Percentiles rank a stretch among this genome's conserved stretches.
Evolutionary conservation across 495 filamentous ascomycete genomes (phyloP).

Genomic region (Penicillium mononematosum): DNA sequence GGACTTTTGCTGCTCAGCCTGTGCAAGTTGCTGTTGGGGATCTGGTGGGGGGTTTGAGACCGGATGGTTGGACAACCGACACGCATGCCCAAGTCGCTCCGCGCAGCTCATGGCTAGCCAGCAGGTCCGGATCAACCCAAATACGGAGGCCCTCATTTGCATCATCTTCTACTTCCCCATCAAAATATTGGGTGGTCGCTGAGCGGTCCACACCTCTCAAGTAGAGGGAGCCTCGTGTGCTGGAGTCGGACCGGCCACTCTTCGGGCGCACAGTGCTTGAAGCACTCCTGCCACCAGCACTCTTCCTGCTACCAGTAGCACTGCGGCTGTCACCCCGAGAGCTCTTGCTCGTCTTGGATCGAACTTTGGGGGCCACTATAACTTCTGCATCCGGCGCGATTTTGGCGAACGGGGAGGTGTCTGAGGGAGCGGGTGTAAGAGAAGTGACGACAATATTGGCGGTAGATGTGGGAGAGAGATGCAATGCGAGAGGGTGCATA

Average conservation of each 20-base stretch:
- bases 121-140: conserved; percentile 78
- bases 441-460: conserved; percentile 86
- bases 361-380: conserved; percentile 88
- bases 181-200: conserved; percentile 69
- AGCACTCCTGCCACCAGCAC: conserved; percentile 67
- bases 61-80: conserved; percentile 76
- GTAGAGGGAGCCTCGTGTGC: conserved; percentile 63
- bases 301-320: conserved; percentile 68
- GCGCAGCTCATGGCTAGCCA: conserved; percentile 65
- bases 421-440: conserved; percentile 66
- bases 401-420: conserved; percentile 78
- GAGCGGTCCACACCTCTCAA: conserved; percentile 73
- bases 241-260: conserved; percentile 55
- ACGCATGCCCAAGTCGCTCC: conserved; percentile 71
- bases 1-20: conserved; percentile 52
- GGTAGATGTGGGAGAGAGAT: conserved; percentile 92
- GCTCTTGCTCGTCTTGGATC: conserved; percentile 57
- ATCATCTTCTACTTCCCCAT: conserved; percentile 51
- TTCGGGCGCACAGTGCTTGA: conserved; percentile 64
- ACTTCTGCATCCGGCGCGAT: conserved; percentile 92
- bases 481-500: conserved; percentile 81
- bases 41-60: conserved; percentile 73
- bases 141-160: conserved; percentile 65
- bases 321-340: conserved; percentile 63
- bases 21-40: conserved; percentile 65